These are phyloP conservation scores for Enterocytospora artemiae DNA, from an alignment of 371 early-diverging fungal genomes.

Conservation along the genomic window DNA sequence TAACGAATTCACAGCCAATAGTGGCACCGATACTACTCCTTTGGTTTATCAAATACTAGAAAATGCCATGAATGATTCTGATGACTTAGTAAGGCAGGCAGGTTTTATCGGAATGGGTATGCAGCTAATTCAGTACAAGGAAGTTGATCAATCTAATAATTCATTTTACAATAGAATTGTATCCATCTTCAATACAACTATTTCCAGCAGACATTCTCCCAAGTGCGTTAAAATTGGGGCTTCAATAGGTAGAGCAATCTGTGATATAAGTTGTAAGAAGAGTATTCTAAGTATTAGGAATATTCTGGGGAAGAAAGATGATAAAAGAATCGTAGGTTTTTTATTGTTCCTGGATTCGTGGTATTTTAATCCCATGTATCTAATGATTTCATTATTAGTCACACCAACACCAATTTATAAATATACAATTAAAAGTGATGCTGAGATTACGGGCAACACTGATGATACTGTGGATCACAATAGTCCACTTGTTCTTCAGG, in stretches of 20 bases:
- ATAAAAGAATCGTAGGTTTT: conserved; percentile 84
- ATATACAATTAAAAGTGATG: conserved; percentile 29
- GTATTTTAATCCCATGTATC: conserved; percentile 89
- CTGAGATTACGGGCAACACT: not conserved
- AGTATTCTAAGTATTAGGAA: conserved; percentile 78
- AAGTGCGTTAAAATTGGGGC: conserved; percentile 89
- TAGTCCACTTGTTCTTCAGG: conserved; percentile 11
- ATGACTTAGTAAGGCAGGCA: conserved; percentile 91
- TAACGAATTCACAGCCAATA: conserved; percentile 60
- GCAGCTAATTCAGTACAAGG: conserved; percentile 86
- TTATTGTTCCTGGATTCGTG: conserved; percentile 92
- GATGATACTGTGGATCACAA: not conserved
- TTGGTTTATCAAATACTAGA: conserved; percentile 86
- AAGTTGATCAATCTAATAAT: conserved; percentile 50
- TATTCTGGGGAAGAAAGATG: conserved; percentile 71
- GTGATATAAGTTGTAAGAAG: conserved; percentile 83
- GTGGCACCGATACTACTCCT: no score
- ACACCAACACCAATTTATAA: conserved; percentile 41
- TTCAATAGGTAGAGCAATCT: conserved; percentile 82
- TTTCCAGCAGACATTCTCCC: conserved; percentile 79
- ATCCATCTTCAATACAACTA: conserved; percentile 72
- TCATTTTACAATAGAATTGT: conserved; percentile 60
- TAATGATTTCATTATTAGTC: conserved; percentile 39
- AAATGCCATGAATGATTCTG: conserved; percentile 86
- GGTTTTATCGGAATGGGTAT: conserved; percentile 92